Base-by-base conservation (phyloP, 2,329 filamentous ascomycete genomes). In the Pezicula neosporulosa region DNA sequence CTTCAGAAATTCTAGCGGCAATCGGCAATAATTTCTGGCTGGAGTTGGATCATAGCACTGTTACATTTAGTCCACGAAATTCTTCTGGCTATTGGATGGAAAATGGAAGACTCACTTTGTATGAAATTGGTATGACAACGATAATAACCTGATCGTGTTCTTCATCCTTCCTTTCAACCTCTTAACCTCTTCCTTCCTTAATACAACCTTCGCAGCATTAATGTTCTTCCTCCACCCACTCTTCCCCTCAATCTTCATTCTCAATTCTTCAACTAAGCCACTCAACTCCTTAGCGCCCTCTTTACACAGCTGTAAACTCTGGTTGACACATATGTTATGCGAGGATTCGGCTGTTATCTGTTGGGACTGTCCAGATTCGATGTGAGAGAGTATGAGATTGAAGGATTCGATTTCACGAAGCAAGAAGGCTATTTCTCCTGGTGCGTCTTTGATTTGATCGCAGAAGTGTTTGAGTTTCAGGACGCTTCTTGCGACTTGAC, bases 401-500 rank as follows among this genome's bases (percentile, higher is more conserved):
- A 57, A 50, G 3, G 53, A n/a, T n/a, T n/a, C n/a, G n/a, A n/a
- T n/a, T n/a, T n/a, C n/a, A n/a, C n/a, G n/a, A n/a, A n/a, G n/a
- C n/a, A n/a, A n/a, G n/a, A n/a, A n/a, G n/a, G n/a, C n/a, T n/a
- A n/a, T n/a, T n/a, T n/a, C 50, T 4, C 21, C 41, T 1, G 52
- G 56, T 18, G 54, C 49, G 3, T 58, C 52, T 21, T 57, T 38
- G 12, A 57, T 47, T 6, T 58, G 44, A 15, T 47, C 47, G 50
- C 50, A 55, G 15, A 43, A 58, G 13, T 33, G 19, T 24, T 58
- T 58, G 6, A 58, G 47, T 16, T 56, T 54, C 36, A 58, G 46
- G 5, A 54, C 44, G n/a, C 50, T 54, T 13, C 27, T 44, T 2
- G 46, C 30, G 13, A 57, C 28, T n/a, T 52, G 37, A 8, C 43